Evolutionary conservation across 1,139 yeast genomes (phyloP).

Genomic region (Pichia sp.): DNA sequence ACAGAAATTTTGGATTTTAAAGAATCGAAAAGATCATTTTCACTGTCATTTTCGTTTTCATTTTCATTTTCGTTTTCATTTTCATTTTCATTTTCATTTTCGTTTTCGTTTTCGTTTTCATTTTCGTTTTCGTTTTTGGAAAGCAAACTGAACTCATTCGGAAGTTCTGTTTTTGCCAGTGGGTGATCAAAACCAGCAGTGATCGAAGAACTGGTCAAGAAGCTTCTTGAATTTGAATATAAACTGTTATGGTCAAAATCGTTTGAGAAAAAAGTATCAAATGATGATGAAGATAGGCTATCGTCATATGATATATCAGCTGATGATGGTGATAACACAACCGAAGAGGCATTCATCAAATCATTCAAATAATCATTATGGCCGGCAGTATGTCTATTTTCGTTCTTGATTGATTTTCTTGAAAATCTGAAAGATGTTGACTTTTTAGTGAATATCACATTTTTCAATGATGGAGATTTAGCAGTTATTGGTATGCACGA

Average conservation of each 20-base stretch:
- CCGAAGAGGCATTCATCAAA: background rate
- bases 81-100: background rate
- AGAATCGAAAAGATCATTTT: background rate
- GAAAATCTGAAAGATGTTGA: constrained; percentile 1
- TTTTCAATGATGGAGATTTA: constrained; percentile 16
- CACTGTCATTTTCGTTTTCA: background rate
- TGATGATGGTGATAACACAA: too few species aligned
- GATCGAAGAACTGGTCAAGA: too few species aligned
- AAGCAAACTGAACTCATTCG: background rate
- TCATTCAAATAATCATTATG: background rate
- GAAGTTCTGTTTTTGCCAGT: background rate
- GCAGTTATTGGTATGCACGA: background rate
- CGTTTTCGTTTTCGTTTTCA: background rate
- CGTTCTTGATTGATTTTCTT: background rate
- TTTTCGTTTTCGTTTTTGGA: background rate
- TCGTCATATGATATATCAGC: too few species aligned
- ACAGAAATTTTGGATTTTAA: too few species aligned
- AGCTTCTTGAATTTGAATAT: too few species aligned
- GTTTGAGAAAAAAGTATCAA: too few species aligned
- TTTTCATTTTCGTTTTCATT: background rate
- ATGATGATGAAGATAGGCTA: too few species aligned
- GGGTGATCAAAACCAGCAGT: constrained; percentile 1
- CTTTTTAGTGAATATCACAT: constrained; percentile 5
- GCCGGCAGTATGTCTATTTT: too few species aligned
- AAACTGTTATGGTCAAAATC: too few species aligned